phyloP scores from a whole-genome alignment of 2,329 filamentous ascomycete genomes.

The Cladorrhinum sp. region DNA sequence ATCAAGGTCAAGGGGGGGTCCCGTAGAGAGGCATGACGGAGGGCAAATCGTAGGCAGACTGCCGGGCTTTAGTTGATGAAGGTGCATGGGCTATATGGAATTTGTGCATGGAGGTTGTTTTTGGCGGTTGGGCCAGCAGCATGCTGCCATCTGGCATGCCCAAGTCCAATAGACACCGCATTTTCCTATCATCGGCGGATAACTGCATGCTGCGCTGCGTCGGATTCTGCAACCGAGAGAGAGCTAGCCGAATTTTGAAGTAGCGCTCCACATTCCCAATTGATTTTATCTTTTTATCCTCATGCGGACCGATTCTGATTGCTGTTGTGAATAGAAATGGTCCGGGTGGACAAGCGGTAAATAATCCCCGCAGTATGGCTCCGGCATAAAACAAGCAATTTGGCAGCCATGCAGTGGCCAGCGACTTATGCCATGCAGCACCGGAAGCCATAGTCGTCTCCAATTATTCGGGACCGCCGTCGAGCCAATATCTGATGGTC shows the following conservation, averaged over 20 bases:
- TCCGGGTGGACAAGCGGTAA: background rate
- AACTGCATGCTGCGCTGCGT: constrained; percentile 32
- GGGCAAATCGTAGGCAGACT: constrained; percentile 22
- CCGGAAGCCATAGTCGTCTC: constrained; percentile 3
- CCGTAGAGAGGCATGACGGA: constrained; percentile 14
- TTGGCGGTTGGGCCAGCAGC: constrained; percentile 40
- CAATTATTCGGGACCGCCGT: constrained; percentile 9
- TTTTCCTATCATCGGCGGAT: constrained; percentile 30
- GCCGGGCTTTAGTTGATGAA: constrained; percentile 19
- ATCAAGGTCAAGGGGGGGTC: constrained; percentile 6
- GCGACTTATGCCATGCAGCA: background rate
- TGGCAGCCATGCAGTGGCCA: constrained; percentile 16
- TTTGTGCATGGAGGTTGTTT: constrained; percentile 27
- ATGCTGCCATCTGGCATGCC: constrained; percentile 46
- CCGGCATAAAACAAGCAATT: constrained; percentile 5
- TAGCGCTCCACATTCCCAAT: constrained; percentile 23
- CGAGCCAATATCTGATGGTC: constrained; percentile 4
- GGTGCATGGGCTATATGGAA: constrained; percentile 23
- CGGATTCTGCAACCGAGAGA: constrained; percentile 33
- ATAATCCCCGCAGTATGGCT: background rate
- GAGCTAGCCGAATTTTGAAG: constrained; percentile 32
- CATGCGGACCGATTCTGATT: constrained; percentile 11
- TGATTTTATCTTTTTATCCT: constrained; percentile 25
- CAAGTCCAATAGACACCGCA: constrained; percentile 37
- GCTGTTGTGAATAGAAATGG: background rate